Conservation (phyloP, 78 protist genomes). For the Monosiga brevicollis region DNA sequence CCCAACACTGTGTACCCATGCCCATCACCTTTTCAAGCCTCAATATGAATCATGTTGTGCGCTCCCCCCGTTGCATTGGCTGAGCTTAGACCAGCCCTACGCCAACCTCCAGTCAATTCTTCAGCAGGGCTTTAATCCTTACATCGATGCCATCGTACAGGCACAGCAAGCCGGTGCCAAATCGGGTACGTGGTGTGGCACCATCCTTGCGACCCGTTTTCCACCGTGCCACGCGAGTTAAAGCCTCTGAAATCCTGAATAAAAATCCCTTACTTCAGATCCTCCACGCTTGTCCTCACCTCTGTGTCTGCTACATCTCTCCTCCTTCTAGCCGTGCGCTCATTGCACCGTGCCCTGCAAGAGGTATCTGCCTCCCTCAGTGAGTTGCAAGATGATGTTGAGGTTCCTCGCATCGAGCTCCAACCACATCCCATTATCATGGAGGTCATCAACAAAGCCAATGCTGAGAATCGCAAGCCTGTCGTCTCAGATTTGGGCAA, state of each 20-base stretch:
- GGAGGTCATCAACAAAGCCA: neutral
- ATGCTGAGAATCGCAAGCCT: neutral
- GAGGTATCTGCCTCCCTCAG: constrained; percentile 52
- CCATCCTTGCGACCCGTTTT: neutral
- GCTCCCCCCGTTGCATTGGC: neutral
- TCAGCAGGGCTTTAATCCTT: neutral
- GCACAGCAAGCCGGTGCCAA: neutral
- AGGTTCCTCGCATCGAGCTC: constrained; percentile 51
- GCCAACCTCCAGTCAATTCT: neutral
- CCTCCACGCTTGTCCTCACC: neutral
- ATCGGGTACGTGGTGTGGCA: neutral
- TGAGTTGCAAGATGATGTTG: constrained; percentile 54
- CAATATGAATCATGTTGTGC: neutral
- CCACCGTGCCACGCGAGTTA: neutral
- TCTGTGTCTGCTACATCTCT: neutral
- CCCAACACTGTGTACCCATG: neutral
- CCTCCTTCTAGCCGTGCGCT: neutral
- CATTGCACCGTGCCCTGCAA: neutral
- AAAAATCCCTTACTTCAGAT: neutral
- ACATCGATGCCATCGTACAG: neutral
- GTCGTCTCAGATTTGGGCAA: constrained; percentile 38
- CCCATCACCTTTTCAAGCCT: neutral
- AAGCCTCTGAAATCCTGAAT: neutral
- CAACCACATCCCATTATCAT: constrained; percentile 37
- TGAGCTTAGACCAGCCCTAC: neutral